phyloP scores from a whole-genome alignment of 805 yeast genomes.

The Diddensiella transvaalensis region DNA sequence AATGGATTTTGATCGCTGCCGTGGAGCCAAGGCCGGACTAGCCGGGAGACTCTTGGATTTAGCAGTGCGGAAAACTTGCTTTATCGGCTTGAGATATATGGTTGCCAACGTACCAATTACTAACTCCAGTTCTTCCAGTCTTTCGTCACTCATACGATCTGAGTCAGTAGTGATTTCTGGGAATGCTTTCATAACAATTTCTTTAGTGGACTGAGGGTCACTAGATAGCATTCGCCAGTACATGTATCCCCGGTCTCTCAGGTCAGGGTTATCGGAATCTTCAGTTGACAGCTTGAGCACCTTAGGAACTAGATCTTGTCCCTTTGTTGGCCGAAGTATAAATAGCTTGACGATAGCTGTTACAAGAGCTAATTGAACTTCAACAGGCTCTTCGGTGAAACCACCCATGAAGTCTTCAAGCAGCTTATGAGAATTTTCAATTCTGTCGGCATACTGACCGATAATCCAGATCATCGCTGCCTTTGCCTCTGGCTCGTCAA shows the following conservation, averaged over 20 bases:
- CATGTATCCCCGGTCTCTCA: conserved; percentile 78
- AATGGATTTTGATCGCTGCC: conserved; percentile 6
- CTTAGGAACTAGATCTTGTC: conserved; percentile 55
- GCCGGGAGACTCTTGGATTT: conserved; percentile 47
- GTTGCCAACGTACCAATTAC: conserved; percentile 81
- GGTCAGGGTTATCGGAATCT: conserved; percentile 73
- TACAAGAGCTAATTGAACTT: conserved; percentile 68
- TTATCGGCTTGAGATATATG: conserved; percentile 77
- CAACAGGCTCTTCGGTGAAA: conserved; percentile 62
- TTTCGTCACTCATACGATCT: conserved; percentile 63
- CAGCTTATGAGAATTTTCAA: conserved; percentile 41
- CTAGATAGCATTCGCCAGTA: conserved; percentile 77
- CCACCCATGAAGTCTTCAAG: conserved; percentile 43
- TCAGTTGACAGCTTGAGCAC: conserved; percentile 69
- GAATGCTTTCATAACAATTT: conserved; percentile 54
- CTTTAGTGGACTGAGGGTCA: conserved; percentile 42
- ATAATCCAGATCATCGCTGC: conserved; percentile 79
- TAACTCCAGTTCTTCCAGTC: conserved; percentile 77
- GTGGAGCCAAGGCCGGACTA: conserved; percentile 47
- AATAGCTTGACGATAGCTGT: conserved; percentile 74
- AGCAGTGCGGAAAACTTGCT: conserved; percentile 69
- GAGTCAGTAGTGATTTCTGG: conserved; percentile 66
- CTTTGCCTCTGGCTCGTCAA: conserved; percentile 77
- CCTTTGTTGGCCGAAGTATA: conserved; percentile 49
- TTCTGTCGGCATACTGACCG: conserved; percentile 60